Evolutionary conservation across 495 filamentous ascomycete genomes (phyloP), one percentile per base, ranked within the genome.

Genomic region (Talaromyces wortmannii): DNA sequence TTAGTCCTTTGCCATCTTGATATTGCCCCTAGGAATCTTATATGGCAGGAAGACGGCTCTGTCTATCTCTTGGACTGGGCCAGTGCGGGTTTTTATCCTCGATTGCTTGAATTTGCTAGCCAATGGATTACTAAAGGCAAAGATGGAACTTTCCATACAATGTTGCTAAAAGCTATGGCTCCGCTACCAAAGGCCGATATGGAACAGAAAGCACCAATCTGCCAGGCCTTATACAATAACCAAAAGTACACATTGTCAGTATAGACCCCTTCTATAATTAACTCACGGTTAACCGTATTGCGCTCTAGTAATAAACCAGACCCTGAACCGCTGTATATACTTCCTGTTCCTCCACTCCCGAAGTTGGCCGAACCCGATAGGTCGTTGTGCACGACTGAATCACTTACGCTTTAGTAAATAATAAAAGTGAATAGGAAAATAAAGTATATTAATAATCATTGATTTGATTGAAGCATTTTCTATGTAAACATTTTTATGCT

Each of bases 41-140:
- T 65, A 10, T 65, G 57, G 62, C 53, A 55, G 56, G 62, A 64
- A 44, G 60, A 64, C 52, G 58, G 62, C 4, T 56, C 60, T 36
- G 44, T 67, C 15, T 65, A 58, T 52, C 54, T 67, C 45, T 10
- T 65, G 53, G 62, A 67, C 52, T 67, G 62, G 64, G 60, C 49
- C 42, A 65, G 57, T 54, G 64, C 64, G 7, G 62, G 62, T 31
- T 64, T 51, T 55, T 67, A 65, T 57, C 63, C 63, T 48, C 53
- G 59, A 42, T 54, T 66, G 45, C 63, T 68, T 33, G 65, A 64
- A 52, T 59, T 61, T 47, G 61, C 57, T 29, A 16, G 17, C 36
- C 57, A 64, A 43, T 62, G 57, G 57, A 58, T 53, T 57, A 55
- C 56, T 48, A 53, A 65, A 47, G 61, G 63, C 12, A 66, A 56